Evolutionary conservation across 257 asterid genomes (phyloP).

Genomic region (Nicotiana tabacum): DNA sequence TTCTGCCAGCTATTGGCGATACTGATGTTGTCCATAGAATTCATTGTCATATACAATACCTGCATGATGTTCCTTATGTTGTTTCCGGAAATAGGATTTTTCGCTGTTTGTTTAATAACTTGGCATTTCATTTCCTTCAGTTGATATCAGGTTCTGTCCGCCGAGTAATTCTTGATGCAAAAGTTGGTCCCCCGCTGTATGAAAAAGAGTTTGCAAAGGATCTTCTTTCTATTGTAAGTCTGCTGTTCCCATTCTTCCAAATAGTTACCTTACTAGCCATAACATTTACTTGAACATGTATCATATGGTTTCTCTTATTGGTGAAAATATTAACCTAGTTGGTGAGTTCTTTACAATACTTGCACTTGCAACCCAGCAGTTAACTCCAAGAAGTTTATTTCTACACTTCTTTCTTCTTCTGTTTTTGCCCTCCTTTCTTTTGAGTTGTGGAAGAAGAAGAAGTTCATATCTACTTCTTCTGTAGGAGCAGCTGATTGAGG

Average conservation of each 20-base stretch:
- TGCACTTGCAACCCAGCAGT: background rate
- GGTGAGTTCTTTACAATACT: background rate
- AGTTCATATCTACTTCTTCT: background rate
- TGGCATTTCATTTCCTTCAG: slow-evolving; percentile 38
- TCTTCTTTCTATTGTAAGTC: slow-evolving; percentile 68
- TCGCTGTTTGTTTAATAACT: slow-evolving; percentile 18
- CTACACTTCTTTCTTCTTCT: background rate
- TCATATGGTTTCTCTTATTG: background rate
- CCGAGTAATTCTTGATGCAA: slow-evolving; percentile 82
- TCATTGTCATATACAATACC: background rate
- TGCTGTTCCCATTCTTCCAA: background rate
- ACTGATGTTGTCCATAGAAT: background rate
- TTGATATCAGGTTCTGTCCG: slow-evolving; percentile 68
- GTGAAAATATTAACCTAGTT: background rate
- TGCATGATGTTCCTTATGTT: slow-evolving; percentile 10
- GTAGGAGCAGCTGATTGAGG: background rate
- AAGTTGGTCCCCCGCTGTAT: slow-evolving; percentile 81
- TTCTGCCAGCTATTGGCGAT: background rate
- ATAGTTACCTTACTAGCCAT: background rate
- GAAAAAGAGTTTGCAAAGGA: slow-evolving; percentile 80
- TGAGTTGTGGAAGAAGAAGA: background rate
- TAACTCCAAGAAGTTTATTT: background rate
- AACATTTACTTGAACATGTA: background rate
- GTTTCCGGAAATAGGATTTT: background rate
- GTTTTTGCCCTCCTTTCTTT: background rate